These are phyloP conservation scores for Fusarium incarnatum DNA, from an alignment of 2,329 filamentous ascomycete genomes.

Conservation along the genomic window DNA sequence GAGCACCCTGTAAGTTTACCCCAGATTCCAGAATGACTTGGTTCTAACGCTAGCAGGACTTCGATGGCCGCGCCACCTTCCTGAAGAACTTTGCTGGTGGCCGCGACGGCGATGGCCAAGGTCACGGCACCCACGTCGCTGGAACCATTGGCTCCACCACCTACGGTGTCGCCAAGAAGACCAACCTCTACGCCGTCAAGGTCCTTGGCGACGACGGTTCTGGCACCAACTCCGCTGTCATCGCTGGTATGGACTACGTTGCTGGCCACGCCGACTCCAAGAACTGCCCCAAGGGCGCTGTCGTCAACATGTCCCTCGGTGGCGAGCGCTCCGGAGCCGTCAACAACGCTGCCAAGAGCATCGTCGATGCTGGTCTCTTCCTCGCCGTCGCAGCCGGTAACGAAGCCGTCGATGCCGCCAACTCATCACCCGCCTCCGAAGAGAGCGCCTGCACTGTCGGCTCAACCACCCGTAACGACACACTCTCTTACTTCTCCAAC, in stretches of 20 bases:
- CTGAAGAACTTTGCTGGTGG: constrained; percentile 47
- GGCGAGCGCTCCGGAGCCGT: constrained; percentile 58
- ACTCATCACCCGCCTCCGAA: constrained; percentile 62
- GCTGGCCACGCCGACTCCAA: constrained; percentile 52
- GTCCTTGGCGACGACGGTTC: constrained; percentile 54
- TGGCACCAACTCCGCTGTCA: constrained; percentile 55
- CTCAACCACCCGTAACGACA: constrained; percentile 56
- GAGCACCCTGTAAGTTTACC: constrained; percentile 51
- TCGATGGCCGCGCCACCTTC: constrained; percentile 51
- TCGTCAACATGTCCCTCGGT: constrained; percentile 69
- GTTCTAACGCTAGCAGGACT: constrained; percentile 41
- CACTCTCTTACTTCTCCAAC: constrained; percentile 63
- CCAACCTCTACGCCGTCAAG: constrained; percentile 58
- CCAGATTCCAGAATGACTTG: background rate
- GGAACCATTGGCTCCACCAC: constrained; percentile 51
- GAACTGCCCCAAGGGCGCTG: constrained; percentile 58
- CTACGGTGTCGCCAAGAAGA: constrained; percentile 58
- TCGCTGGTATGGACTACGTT: constrained; percentile 60
- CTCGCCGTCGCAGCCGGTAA: constrained; percentile 69
- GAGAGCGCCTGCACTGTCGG: constrained; percentile 65
- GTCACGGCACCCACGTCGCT: constrained; percentile 57
- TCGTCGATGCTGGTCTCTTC: constrained; percentile 61
- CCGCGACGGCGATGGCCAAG: constrained; percentile 49
- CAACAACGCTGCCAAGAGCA: constrained; percentile 62
- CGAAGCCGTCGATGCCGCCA: constrained; percentile 56